Percentiles rank a stretch among this genome's conserved stretches.
Conservation (phyloP, 106 monocot genomes). For the Dendrobium huoshanense region DNA sequence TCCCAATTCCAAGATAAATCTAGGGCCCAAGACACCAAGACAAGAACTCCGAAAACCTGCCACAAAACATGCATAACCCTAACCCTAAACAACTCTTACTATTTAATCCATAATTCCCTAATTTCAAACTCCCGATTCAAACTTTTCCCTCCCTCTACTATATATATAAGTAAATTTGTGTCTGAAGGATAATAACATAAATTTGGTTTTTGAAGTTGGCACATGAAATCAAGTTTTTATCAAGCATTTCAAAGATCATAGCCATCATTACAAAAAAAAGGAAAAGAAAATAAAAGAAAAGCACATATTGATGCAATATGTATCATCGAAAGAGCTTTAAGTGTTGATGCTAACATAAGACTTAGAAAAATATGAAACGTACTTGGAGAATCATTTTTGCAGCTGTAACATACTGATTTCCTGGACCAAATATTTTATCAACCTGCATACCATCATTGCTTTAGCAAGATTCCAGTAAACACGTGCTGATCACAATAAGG, state of each 20-base stretch:
- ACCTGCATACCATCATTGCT: constrained; percentile 44
- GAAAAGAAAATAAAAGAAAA: neutral
- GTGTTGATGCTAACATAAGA: neutral
- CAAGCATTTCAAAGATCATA: neutral
- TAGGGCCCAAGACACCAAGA: too few species aligned
- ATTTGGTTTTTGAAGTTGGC: too few species aligned
- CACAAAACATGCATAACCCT: too few species aligned
- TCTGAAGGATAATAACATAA: too few species aligned
- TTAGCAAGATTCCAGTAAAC: neutral
- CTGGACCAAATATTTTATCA: constrained; percentile 94
- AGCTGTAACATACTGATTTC: constrained; percentile 98
- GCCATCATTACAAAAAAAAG: neutral
- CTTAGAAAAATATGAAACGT: constrained; percentile 17
- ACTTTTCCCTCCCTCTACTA: too few species aligned
- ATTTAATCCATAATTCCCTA: too few species aligned
- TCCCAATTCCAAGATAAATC: too few species aligned
- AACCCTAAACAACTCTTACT: too few species aligned
- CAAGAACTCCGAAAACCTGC: too few species aligned
- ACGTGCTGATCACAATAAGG: neutral
- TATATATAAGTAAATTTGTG: too few species aligned
- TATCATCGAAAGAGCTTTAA: neutral
- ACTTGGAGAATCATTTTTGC: constrained; percentile 99
- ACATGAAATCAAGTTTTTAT: neutral
- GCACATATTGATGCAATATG: neutral
- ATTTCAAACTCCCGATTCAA: too few species aligned